Conservation (phyloP, 352 stramenopile genomes). For the Phytopythium delawarense region DNA sequence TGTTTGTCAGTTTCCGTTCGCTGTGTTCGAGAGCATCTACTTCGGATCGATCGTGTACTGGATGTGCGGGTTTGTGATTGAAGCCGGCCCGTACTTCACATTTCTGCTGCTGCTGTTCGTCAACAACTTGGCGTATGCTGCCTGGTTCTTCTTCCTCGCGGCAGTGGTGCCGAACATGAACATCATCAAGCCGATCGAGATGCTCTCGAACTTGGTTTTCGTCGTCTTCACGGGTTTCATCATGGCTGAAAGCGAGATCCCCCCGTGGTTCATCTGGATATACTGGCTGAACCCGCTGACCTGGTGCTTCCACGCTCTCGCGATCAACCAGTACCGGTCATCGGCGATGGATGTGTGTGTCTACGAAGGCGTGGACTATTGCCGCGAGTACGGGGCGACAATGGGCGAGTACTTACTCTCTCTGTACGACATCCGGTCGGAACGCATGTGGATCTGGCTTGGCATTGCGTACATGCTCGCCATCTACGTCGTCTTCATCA, state of each 20-base stretch:
- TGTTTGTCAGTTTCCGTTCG: slow-evolving; percentile 27
- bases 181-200: slow-evolving; percentile 36
- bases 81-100: slow-evolving; percentile 40
- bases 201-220: slow-evolving; percentile 37
- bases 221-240: slow-evolving; percentile 45
- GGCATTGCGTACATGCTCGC: slow-evolving; percentile 26
- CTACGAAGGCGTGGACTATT: slow-evolving; percentile 25
- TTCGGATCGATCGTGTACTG: slow-evolving; percentile 78
- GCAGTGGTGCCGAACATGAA: slow-evolving; percentile 24
- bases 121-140: slow-evolving; percentile 30
- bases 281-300: slow-evolving; percentile 48
- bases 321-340: slow-evolving; percentile 26
- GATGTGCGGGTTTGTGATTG: slow-evolving; percentile 61
- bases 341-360: slow-evolving; percentile 13
- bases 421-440: slow-evolving; percentile 25
- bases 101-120: slow-evolving; percentile 56
- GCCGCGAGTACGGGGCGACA: slow-evolving; percentile 25
- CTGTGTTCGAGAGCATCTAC: slow-evolving; percentile 45
- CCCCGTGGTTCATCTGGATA: slow-evolving; percentile 36
- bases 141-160: slow-evolving; percentile 43
- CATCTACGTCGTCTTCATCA: slow-evolving; percentile 29
- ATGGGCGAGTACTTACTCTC: slow-evolving; percentile 25
- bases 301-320: slow-evolving; percentile 31
- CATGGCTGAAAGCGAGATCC: slow-evolving; percentile 17
- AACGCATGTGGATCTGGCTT: slow-evolving; percentile 28